phyloP scores from a whole-genome alignment of 2,329 filamentous ascomycete genomes.

The Nakataea oryzae region DNA sequence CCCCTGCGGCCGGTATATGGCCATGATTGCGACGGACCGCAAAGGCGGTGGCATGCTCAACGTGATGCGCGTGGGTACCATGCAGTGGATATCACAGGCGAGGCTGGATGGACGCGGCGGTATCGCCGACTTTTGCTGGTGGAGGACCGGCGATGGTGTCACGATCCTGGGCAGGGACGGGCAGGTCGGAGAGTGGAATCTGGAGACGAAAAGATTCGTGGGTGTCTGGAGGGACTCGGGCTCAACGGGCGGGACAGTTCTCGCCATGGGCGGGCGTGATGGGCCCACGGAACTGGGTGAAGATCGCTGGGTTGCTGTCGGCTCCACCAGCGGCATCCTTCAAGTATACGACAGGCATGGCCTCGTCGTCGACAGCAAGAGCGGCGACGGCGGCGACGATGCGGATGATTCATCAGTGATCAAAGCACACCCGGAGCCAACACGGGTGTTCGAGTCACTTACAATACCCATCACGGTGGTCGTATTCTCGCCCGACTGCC shows the following conservation, averaged over 20 bases:
- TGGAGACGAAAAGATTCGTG: slow-evolving; percentile 57
- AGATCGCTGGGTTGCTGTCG: slow-evolving; percentile 82
- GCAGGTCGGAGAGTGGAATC: slow-evolving; percentile 81
- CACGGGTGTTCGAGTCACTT: slow-evolving; percentile 70
- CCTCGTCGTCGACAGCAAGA: slow-evolving; percentile 42
- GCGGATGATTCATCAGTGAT: slow-evolving; percentile 32
- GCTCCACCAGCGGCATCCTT: slow-evolving; percentile 76
- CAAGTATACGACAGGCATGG: slow-evolving; percentile 83
- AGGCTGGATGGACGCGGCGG: slow-evolving; percentile 74
- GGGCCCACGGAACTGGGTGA: slow-evolving; percentile 56
- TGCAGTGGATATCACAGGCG: slow-evolving; percentile 80
- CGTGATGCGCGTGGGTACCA: slow-evolving; percentile 65
- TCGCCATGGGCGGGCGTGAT: slow-evolving; percentile 61
- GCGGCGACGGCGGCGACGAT: slow-evolving; percentile 16
- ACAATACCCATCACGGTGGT: slow-evolving; percentile 75
- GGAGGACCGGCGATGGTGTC: slow-evolving; percentile 72
- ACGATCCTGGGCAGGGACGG: slow-evolving; percentile 78
- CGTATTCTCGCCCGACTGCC: slow-evolving; percentile 77
- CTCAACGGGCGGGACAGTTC: slow-evolving; percentile 71
- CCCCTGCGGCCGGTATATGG: slow-evolving; percentile 79
- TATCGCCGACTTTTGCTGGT: slow-evolving; percentile 89
- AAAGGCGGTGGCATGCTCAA: slow-evolving; percentile 88
- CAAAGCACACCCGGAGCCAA: slow-evolving; percentile 60
- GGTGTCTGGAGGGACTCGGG: slow-evolving; percentile 87
- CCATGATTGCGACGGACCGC: slow-evolving; percentile 64